Percentiles rank a stretch among this genome's conserved stretches.
phyloP scores from a whole-genome alignment of 495 filamentous ascomycete species.

The Sphaerosporella brunnea region DNA sequence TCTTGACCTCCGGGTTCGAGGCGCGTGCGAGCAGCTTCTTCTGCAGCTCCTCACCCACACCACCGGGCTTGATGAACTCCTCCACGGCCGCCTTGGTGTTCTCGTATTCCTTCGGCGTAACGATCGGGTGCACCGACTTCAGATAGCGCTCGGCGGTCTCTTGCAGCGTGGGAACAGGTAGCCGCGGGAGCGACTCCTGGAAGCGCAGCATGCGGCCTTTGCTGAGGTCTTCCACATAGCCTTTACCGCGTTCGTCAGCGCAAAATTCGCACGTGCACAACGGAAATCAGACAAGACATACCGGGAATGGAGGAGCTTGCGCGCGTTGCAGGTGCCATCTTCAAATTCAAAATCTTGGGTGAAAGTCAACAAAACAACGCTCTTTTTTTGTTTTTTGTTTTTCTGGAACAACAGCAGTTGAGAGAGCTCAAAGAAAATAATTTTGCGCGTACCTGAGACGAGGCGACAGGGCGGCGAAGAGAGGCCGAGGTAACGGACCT shows the following conservation, averaged over 20 bases:
- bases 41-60: constrained; percentile 69
- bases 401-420: too few relatives aligned
- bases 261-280: too few relatives aligned
- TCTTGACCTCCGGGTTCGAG: constrained; percentile 67
- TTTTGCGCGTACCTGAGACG: constrained; percentile 14
- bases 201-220: constrained; percentile 91
- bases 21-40: constrained; percentile 67
- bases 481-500: constrained; percentile 23
- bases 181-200: constrained; percentile 78
- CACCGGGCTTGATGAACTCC: constrained; percentile 49
- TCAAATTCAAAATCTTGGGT: too few relatives aligned
- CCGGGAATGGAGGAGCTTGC: too few relatives aligned
- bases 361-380: constrained; percentile 4
- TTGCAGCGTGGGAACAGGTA: constrained; percentile 84
- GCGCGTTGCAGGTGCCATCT: too few relatives aligned
- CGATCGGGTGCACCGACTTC: constrained; percentile 66
- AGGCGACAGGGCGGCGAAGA: constrained; percentile 9
- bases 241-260: constrained; percentile 30
- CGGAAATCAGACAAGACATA: too few relatives aligned
- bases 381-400: constrained; percentile 9
- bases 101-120: constrained; percentile 44
- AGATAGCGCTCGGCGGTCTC: constrained; percentile 84
- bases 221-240: constrained; percentile 78
- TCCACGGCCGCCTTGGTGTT: constrained; percentile 47
- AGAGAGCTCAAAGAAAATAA: too few relatives aligned